phyloP scores from a whole-genome alignment of 805 yeast genomes.

The Candida anglica region DNA sequence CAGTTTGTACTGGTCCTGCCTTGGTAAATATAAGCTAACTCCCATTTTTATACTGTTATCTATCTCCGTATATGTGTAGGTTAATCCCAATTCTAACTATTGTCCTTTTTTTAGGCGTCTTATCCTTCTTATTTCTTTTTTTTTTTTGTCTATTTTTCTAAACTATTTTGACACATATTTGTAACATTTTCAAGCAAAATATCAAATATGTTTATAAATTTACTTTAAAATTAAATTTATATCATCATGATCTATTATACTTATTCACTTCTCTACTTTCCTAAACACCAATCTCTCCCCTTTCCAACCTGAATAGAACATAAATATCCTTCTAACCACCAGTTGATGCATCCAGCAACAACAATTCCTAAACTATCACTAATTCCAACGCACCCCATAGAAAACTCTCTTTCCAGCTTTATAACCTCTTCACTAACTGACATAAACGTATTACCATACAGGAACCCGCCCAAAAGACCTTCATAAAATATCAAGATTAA shows the following conservation, averaged over 20 bases:
- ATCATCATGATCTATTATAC: not conserved
- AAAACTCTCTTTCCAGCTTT: constrained; percentile 33
- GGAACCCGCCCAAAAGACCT: constrained; percentile 85
- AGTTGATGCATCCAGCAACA: constrained; percentile 70
- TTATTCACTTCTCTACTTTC: constrained; percentile 3
- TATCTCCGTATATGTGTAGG: no score
- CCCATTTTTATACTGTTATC: no score
- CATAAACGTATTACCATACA: constrained; percentile 86
- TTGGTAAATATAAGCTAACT: no score
- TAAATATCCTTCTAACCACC: constrained; percentile 68
- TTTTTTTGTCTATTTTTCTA: no score
- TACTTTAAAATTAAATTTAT: no score
- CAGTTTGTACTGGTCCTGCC: no score
- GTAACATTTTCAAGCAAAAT: no score
- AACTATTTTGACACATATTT: no score
- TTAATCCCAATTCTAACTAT: no score
- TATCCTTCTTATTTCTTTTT: no score
- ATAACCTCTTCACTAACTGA: constrained; percentile 59
- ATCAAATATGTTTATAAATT: no score
- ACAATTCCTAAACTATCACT: constrained; percentile 82
- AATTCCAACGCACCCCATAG: constrained; percentile 33
- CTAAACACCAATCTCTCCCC: constrained; percentile 88
- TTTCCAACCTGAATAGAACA: constrained; percentile 66
- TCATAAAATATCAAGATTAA: constrained; percentile 74
- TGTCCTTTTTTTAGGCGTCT: no score